Evolutionary conservation across 176 grass and related monocot genomes (phyloP), one percentile per base, ranked within the genome.

Genomic region (Cenchrus fungigraminus): DNA sequence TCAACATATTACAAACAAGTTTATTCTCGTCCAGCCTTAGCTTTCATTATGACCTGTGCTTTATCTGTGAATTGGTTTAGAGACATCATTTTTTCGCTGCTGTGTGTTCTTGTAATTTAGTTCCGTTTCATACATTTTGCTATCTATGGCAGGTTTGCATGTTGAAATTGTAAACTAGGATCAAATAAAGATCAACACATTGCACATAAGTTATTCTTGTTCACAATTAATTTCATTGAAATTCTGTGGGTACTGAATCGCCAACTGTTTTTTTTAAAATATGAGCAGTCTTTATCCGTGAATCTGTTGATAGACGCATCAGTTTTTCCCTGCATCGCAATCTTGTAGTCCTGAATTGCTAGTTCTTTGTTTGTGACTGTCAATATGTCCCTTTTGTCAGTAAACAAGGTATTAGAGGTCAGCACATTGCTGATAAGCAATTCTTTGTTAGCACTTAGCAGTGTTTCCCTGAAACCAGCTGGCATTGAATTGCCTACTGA

Each of bases 121-220:
- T 79, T 63, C 43, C 29, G 37, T 79, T 73, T 46, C 20, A 67
- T 40, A 55, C 9, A 37, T 52, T 61, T 52, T 75, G 31, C 9
- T 70, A 9, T 63, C 20, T 47, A 31, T 37, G 13, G n/a, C 63
- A 80, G 68, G 75, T 40, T 17, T 79, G 34, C 31, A 76, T 80
- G 76, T 67, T 89, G 82, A 75, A 80, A 15, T 25, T 88, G 50
- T 84, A 74, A 44, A 57, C 49, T 85, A 80, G 68, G 65, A 15
- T 61, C 10, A 16, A 85, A 85, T 85, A 68, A 89, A 80, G 6
- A 56, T 49, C 45, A 46, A 46, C 45, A 16, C 59, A 44, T 50
- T 43, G 22, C 45, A 31, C 59, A 82, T 56, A 52, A 56, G 17
- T 67, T 65, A 8, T 14, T 65, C 58, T 44, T 66, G 20, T 25